Base-by-base conservation (phyloP, 805 yeast genomes). In the Kodamaea laetipori region DNA sequence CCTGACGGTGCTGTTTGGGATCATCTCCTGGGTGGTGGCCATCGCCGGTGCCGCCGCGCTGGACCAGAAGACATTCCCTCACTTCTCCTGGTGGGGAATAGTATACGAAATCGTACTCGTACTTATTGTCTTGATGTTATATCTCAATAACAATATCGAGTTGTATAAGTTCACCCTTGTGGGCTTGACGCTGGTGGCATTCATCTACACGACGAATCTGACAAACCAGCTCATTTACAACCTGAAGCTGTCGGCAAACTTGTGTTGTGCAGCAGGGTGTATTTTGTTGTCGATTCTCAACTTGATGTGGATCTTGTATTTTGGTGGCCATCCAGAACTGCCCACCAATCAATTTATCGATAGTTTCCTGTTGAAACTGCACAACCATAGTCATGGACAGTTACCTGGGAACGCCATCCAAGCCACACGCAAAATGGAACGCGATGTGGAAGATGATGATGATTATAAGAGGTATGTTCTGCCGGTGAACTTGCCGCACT, bases 31-130 rank as follows among this genome's bases (percentile, higher is more conserved):
- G 98, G 71, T 89, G 46, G 78, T 94, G 39, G 87, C 96, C 7
- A 74, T 94, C 43, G 95, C 85, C 1, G 97, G 97, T 1, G 86
- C 95, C 11, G 81, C 86, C 13, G 62, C 74, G 8, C 53, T 66
- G 24, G 42, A 44, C 21, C 58, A 56, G 21, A 30, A 39, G 11
- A 51, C 64, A 4, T 88, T 84, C 58, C 97, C 97, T 1, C 78
- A 80, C 51, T 86, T 92, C 64, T 80, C 94, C 3, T 92, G 99
- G 99, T 94, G 99, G 99, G 96, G 95, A 1, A 63, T 94, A 4
- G 90, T 86, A 2, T 94, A 80, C 58, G 82, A 92, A 64, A 69
- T 90, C 15, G 49, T 87, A 23, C 52, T 88, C 32, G 73, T 86
- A 15, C 53, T 80, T 4, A 60, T 72, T 15, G 73, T 78, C 47